Base-by-base conservation (phyloP, 2,329 filamentous ascomycete genomes). In the Venturia carpophila region DNA sequence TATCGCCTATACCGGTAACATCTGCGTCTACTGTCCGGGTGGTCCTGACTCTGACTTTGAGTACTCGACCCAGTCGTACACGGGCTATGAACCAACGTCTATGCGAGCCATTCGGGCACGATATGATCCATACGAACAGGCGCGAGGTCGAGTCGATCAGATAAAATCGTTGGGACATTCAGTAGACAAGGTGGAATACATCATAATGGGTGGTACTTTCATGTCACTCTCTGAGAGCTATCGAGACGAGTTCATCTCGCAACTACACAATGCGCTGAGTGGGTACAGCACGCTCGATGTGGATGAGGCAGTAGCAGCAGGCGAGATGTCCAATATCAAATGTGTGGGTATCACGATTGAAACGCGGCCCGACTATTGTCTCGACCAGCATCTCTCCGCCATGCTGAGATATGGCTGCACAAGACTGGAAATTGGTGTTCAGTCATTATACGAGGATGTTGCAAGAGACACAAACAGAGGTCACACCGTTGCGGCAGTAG, bases 381-480 rank as follows among this genome's bases (percentile, higher is more conserved):
- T 97, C 66, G 92, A 96, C 70, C 90, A 91, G n/a, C 94, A 99
- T 75, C 81, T 99, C 41, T 92, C 91, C 37, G 90, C 90, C 71
- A 99, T 99, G 94, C 81, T 99, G 63, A 86, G 93, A n/a, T 99
- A 99, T 72, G 94, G 94, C 43, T 99, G 94, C 76, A 99, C 94
- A 0, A 84, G 94, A 65, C 80, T 99, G 21, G 94, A 99, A 73
- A 87, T 99, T 65, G 94, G 94, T 41, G 95, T 99, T 0, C 94
- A 99, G 76, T 96, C 91, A 24, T 81, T 99, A 15, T 99, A 99
- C 75, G 94, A 99, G 75, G 94, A 99, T 72, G 94, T 99, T 19
- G 94, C 94, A n/a, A 84, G 94, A 72, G 94, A 99, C 77, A 97
- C 94, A 0, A 99, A 99, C 76, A 85, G 94, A 73, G 94, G 94